Evolutionary conservation across 2,329 filamentous ascomycete species (phyloP), one percentile per base, ranked within the genome.

Genomic region (Apiospora saccharicola): DNA sequence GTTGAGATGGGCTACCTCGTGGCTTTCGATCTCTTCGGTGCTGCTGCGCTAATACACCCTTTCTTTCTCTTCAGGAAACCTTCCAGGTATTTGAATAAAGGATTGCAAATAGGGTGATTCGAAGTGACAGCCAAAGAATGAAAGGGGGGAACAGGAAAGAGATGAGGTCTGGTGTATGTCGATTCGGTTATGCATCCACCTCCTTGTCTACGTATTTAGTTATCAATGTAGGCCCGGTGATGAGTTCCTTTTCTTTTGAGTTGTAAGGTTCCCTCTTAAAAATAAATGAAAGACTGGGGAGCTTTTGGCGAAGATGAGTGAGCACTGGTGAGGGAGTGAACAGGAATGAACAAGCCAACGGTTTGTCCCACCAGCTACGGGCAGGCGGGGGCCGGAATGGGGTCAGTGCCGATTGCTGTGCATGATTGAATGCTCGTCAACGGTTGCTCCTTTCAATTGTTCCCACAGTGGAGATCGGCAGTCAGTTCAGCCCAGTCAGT

Each of bases 381-480:
- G 53, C 26, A 30, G 26, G 26, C 26, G 26, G 37, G 37, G 37
- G 34, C 57, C 57, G 22, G 57, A 10, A 64, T 64, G 57, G 34
- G 57, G 34, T 30, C 53, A 61, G 53, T 61, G 53, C 53, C 53
- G 51, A 57, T 16, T 57, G 26, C n/a, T 53, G 24, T 53, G 49
- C 49, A 53, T 53, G 24, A 16, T 16, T 26, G 12, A 30, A 8
- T 57, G 24, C 30, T 30, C 26, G 19, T 49, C 46, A 49, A n/a
- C 19, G 46, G 6, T n/a, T 49, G 46, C 46, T n/a, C 46, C 51
- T 57, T 57, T 26, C 51, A 16, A 19, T 57, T 47, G 44, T 49
- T 8, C 37, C 47, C 47, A 49, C 47, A 49, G 51, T 57, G 51
- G 51, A 26, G 51, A 8, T 30, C 51, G 51, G 51, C 51, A 57